Evolutionary conservation across 177 flowering plant species (phyloP), one percentile per base, ranked within the genome.

Genomic region (Vitis hybrid): DNA sequence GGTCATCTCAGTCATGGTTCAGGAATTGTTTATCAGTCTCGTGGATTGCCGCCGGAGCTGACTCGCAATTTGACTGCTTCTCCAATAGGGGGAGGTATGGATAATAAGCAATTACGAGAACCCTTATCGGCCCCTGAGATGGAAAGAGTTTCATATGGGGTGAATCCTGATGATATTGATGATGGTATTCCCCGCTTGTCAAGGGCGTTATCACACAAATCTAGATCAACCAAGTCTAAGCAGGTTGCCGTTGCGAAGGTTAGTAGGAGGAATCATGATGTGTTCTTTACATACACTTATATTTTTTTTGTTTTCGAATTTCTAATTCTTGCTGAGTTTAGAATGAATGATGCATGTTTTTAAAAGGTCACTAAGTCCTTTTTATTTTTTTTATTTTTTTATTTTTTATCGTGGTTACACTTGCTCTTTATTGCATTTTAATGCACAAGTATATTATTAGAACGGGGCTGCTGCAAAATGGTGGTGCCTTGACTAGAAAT

Each of bases 201-300:
- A 5, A 77, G 86, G 83, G 81, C 62, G 26, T 64, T 74, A 39
- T 83, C 86, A 3, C n/a, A 81, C 16, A 83, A 77, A 70, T 77
- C 81, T 53, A 81, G 84, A 66, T 83, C 86, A 69, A 73, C 81
- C 16, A 83, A 74, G 75, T 75, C 86, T 14, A 77, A 70, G 69
- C 81, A 72, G 65, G 79, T 60, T 16, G 75, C 82, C 31, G 79
- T 76, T 48, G 81, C 82, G 48, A 93, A 89, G 89, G 90, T 89
- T 65, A 60, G 72, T 60, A 71, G 6, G 45, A 39, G 8, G 14
- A 33, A 62, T 5, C 19, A 66, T 52, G 10, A 57, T 64, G 8
- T 49, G 15, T 3, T 60, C 9, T 51, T 18, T 21, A 21, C 5
- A 26, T 26, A 2, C 29, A 26, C 29, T 22, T 22, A 26, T 26